A percentile compares a stretch with the other conserved stretches of the same genome.
These are phyloP conservation scores for Withania somnifera DNA, from an alignment of 305 asterid genomes.

Conservation along the genomic window DNA sequence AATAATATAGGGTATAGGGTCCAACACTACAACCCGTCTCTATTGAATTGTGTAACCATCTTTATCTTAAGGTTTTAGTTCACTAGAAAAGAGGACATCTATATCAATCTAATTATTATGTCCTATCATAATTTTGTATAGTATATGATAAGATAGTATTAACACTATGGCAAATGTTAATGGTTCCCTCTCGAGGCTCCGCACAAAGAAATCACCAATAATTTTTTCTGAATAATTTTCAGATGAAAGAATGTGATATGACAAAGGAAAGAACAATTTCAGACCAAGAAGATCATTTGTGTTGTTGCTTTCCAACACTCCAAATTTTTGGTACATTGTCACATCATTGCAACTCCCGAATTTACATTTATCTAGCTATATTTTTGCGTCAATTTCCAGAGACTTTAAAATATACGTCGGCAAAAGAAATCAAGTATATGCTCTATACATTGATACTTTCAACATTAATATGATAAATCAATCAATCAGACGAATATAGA, in stretches of 20 bases:
- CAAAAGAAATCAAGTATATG: background rate
- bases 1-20: background rate
- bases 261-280: constrained; percentile 1
- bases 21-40: too few species aligned
- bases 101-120: background rate
- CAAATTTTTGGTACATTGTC: constrained; percentile 1
- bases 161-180: background rate
- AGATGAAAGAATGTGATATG: constrained; percentile 1
- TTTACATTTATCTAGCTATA: background rate
- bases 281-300: background rate
- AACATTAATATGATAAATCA: background rate
- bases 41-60: background rate
- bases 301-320: background rate
- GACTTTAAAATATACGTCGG: background rate
- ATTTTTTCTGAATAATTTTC: background rate
- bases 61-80: background rate
- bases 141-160: background rate
- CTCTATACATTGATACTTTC: background rate
- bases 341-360: background rate
- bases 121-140: background rate
- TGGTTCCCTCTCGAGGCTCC: background rate
- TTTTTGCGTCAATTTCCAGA: background rate
- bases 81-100: background rate
- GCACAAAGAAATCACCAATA: background rate
- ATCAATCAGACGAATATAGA: background rate